Base-by-base conservation (phyloP, 495 filamentous ascomycete species). In the Neurospora sp. region DNA sequence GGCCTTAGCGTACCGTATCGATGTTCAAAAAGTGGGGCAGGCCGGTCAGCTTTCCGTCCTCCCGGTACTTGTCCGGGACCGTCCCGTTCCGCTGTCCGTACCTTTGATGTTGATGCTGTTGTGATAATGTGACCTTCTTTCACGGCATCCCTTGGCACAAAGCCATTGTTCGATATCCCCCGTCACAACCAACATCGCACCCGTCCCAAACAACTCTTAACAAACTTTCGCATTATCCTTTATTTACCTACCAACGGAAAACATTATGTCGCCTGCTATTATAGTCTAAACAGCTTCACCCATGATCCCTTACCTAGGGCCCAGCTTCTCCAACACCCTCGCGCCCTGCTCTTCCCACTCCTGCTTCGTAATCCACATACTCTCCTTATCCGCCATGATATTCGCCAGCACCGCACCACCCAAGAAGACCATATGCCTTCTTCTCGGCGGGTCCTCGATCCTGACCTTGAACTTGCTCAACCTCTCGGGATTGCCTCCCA, bases 401-500 rank as follows among this genome's bases (percentile, higher is more conserved):
- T 97, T 98, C 73, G 96, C 96, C 70, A 99, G 87, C 68, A 99
- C 96, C 10, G 96, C 96, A 78, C 96, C 96, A 72, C 96, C 96
- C 71, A 98, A 82, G 89, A 99, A 99, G 5, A 98, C 96, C 96
- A 99, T 98, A 83, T 99, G 96, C 80, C 94, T 89, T 81, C 96
- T 89, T 83, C 96, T 88, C 20, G 96, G 96, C 65, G 96, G 96
- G 80, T 99, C 96, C 79, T 99, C 96, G 82, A 99, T 98, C 80
- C 96, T 90, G 44, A 98, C 94, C 88, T 98, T 98, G 88, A 99
- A 98, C 90, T 98, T 99, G 83, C 89, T 94, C 75, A 99, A 82
- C 75, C 96, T 88, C 82, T 97, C 94, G 16, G 96, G 94, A 80
- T 99, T 91, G 35, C 94, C 94, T 31, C 89, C 86, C 75, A 98